Base-by-base conservation (phyloP, 345 rosid genomes). In the Raphanus raphanistrum region DNA sequence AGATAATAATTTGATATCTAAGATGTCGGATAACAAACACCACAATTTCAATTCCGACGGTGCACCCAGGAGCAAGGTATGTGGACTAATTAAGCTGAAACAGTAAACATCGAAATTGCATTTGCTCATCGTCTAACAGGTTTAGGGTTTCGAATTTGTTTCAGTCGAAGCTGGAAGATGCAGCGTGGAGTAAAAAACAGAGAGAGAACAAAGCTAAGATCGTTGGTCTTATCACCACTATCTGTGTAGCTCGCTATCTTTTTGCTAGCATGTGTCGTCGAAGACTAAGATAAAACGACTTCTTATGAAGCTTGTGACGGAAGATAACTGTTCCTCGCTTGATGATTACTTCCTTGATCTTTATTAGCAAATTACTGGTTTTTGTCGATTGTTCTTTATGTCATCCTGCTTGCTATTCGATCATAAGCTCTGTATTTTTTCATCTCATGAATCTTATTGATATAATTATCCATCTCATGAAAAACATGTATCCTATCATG, bases 61-160 rank as follows among this genome's bases (percentile, higher is more conserved):
- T 63, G 88, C 86, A 29, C 98, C 98, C 84, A 87, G 15, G 91
- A 90, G 74, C 95, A 92, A 94, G 97, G 97, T 94, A 66, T 31
- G 2, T 28, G 16, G 32, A 69, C 55, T 4, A 26, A 69, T 38
- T 4, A 26, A 59, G 45, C 82, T 73, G 26, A 57, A 68, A 10
- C 12, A 63, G 8, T 35, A 0, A 27, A 58, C 41, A 43, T 68
- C 52, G 6, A 43, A 61, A 21, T n/a, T 50, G 26, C 41, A 54
- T 16, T 54, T 68, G 7, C 1, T 25, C 54, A 29, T 10, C 32
- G 6, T 41, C 27, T 29, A 57, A 55, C 66, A 54, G 62, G 6
- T 28, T 17, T 2, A 29, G 8, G 2, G 62, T 41, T 54, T 21
- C 1, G 90, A 1, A 90, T 12, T 43, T 43, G 48, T 77, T 74